Percentiles rank a stretch among this genome's conserved stretches.
Conservation (phyloP, 148 eudicot genomes). For the Fagopyrum esculentum region DNA sequence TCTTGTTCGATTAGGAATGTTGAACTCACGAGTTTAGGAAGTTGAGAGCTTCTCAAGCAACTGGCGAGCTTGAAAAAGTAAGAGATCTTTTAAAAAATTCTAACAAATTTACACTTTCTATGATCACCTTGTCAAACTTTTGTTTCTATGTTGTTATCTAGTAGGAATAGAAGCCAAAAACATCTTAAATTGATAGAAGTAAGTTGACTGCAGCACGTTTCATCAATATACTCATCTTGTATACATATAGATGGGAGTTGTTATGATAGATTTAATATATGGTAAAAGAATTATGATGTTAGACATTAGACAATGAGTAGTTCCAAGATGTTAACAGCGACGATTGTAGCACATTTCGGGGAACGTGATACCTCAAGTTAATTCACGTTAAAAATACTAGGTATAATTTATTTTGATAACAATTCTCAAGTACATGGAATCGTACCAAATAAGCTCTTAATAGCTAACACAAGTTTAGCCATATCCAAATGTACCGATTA, state of each 20-base stretch:
- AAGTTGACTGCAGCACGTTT: background rate
- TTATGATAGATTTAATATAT: background rate
- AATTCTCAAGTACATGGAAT: too few species aligned
- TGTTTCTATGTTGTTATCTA: background rate
- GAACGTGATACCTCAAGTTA: too few species aligned
- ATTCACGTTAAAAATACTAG: too few species aligned
- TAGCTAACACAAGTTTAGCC: too few species aligned
- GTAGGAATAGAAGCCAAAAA: conserved; percentile 1
- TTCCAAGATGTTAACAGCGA: background rate
- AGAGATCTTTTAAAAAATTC: conserved; percentile 45
- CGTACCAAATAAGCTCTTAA: too few species aligned
- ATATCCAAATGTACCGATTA: too few species aligned
- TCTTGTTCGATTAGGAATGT: conserved; percentile 57
- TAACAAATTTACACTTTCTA: conserved; percentile 42
- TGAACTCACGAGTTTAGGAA: conserved; percentile 31
- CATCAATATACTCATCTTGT: background rate
- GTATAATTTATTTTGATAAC: too few species aligned
- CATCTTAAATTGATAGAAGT: background rate
- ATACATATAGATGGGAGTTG: background rate
- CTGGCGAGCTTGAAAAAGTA: conserved; percentile 49
- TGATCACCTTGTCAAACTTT: background rate
- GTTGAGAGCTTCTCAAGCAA: conserved; percentile 36
- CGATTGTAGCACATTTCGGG: too few species aligned
- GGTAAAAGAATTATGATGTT: background rate
- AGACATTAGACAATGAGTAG: background rate